These are phyloP conservation scores for Plasmodium yoelii DNA, from an alignment of 169 alveolate species.

Conservation along the genomic window DNA sequence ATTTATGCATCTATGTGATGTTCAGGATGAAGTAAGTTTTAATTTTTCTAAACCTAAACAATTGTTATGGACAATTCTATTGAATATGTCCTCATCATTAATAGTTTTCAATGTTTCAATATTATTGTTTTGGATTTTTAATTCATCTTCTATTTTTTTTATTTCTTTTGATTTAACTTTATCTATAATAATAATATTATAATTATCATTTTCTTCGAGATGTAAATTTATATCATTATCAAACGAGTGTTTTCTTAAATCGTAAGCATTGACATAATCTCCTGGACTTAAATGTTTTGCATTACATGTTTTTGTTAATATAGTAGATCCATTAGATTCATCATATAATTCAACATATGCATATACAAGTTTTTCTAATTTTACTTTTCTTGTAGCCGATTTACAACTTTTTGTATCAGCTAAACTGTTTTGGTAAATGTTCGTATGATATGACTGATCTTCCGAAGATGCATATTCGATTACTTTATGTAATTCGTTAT, in stretches of 20 bases:
- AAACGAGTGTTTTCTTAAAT: constrained; percentile 62
- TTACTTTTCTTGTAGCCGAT: constrained; percentile 63
- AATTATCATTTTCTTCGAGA: constrained; percentile 61
- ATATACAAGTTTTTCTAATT: constrained; percentile 62
- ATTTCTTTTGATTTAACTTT: constrained; percentile 62
- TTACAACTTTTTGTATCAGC: constrained; percentile 52
- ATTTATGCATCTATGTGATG: neutral
- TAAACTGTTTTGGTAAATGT: neutral
- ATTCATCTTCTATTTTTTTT: constrained; percentile 49
- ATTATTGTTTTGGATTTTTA: constrained; percentile 44
- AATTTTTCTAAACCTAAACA: constrained; percentile 49
- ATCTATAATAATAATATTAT: constrained; percentile 63
- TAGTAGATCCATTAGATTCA: constrained; percentile 57
- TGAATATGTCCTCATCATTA: constrained; percentile 38
- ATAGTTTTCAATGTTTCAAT: constrained; percentile 57
- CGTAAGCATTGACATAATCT: constrained; percentile 75
- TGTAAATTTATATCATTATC: constrained; percentile 38
- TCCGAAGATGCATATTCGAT: too few species aligned
- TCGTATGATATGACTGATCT: neutral
- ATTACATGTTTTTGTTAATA: constrained; percentile 67
- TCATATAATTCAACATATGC: constrained; percentile 70
- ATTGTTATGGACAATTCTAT: constrained; percentile 17
- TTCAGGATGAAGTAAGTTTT: constrained; percentile 2
- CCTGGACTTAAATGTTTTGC: constrained; percentile 71
- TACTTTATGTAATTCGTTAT: neutral